Percentiles rank a stretch among this genome's conserved stretches.
phyloP scores from a whole-genome alignment of 805 yeast genomes.

The Candida morakotiae region DNA sequence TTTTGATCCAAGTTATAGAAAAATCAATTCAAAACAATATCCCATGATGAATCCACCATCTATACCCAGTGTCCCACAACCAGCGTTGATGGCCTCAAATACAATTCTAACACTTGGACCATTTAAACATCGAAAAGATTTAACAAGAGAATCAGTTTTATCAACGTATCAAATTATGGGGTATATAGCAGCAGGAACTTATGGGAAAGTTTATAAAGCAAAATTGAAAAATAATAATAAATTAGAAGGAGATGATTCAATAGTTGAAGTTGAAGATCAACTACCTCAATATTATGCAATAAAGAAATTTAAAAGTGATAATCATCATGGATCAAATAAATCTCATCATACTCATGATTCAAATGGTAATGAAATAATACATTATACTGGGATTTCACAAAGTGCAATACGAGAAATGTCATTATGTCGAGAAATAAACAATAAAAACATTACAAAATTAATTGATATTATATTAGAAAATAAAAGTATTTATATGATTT shows the following conservation, averaged over 20 bases:
- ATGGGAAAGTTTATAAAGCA: constrained; percentile 94
- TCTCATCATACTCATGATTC: constrained; percentile 33
- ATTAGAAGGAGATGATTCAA: constrained; percentile 8
- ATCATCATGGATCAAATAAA: constrained; percentile 28
- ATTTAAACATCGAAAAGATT: constrained; percentile 52
- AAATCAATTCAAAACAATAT: constrained; percentile 2
- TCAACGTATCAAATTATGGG: constrained; percentile 86
- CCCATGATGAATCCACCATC: constrained; percentile 2
- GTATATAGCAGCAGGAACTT: constrained; percentile 97
- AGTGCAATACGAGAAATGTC: constrained; percentile 97
- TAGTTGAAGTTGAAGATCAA: constrained; percentile 8
- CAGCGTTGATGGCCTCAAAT: constrained; percentile 37
- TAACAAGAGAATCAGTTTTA: constrained; percentile 66
- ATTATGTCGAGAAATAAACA: constrained; percentile 79
- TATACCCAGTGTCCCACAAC: constrained; percentile 29
- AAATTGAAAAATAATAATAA: constrained; percentile 33
- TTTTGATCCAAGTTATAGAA: constrained; percentile 5
- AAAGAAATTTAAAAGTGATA: constrained; percentile 90
- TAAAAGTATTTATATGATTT: constrained; percentile 89
- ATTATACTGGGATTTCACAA: constrained; percentile 93
- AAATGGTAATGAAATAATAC: constrained; percentile 60
- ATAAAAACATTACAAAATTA: constrained; percentile 74
- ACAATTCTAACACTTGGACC: constrained; percentile 40
- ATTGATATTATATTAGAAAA: constrained; percentile 83
- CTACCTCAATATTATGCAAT: constrained; percentile 62